These are phyloP conservation scores for Xylaria scruposa DNA, from an alignment of 495 filamentous ascomycete genomes.

Conservation along the genomic window DNA sequence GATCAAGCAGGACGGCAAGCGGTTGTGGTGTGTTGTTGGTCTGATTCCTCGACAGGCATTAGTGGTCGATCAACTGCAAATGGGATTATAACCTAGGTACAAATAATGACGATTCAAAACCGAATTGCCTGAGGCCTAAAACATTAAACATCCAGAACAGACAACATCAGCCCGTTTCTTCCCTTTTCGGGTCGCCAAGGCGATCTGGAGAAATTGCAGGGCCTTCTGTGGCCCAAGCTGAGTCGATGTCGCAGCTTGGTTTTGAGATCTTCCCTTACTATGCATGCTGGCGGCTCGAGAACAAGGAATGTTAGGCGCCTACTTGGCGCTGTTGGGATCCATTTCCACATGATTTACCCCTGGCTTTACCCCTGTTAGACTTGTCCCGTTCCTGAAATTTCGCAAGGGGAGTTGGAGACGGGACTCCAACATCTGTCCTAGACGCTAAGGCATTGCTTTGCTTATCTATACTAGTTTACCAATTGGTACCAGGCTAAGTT, in stretches of 20 bases:
- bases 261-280: slow-evolving; percentile 10
- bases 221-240: slow-evolving; percentile 10
- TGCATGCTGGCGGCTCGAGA: not conserved
- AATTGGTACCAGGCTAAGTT: not conserved
- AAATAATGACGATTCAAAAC: not conserved
- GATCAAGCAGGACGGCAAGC: not conserved
- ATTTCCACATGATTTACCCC: slow-evolving; percentile 27
- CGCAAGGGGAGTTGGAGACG: not conserved
- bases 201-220: slow-evolving; percentile 25
- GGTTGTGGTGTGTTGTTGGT: not conserved
- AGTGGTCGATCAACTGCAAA: not conserved
- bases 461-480: not conserved
- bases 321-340: slow-evolving; percentile 6
- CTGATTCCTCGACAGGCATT: not conserved
- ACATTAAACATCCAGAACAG: slow-evolving; percentile 6
- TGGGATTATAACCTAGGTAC: not conserved
- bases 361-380: slow-evolving; percentile 23
- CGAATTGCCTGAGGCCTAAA: not conserved
- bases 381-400: slow-evolving; percentile 23
- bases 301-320: slow-evolving; percentile 1
- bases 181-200: slow-evolving; percentile 1
- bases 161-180: slow-evolving; percentile 16
- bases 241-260: slow-evolving; percentile 25
- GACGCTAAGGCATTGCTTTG: not conserved
- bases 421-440: slow-evolving; percentile 5